Evolutionary conservation across 139 green algal species (phyloP).

Genomic region (Coelastrella sp.): DNA sequence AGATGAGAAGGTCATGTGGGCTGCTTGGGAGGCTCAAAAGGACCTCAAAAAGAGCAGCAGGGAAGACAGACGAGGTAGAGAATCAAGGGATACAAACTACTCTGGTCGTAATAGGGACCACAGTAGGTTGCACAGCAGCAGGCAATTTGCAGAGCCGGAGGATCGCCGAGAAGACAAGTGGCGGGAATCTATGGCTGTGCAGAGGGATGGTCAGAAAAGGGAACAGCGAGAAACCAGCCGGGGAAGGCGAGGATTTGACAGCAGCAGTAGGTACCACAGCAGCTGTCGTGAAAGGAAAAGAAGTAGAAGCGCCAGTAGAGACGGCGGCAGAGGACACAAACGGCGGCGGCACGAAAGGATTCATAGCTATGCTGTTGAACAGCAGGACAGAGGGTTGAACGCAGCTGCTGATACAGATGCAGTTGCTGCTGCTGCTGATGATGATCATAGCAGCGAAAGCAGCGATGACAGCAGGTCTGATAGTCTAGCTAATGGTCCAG

Average conservation of each 20-base stretch:
- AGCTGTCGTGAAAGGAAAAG: neutral
- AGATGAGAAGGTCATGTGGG: slow-evolving; percentile 75
- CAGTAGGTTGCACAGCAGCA: too few relatives aligned
- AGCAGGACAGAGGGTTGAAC: too few relatives aligned
- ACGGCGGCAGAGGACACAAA: neutral
- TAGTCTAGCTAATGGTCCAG: neutral
- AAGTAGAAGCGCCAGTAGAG: slow-evolving; percentile 7
- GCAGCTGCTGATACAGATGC: neutral
- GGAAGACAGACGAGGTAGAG: too few relatives aligned
- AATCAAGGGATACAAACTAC: too few relatives aligned
- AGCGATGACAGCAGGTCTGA: neutral
- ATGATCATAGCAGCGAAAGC: neutral
- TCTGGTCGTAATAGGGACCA: too few relatives aligned
- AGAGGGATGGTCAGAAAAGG: neutral
- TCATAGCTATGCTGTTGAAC: too few relatives aligned
- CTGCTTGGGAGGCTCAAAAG: slow-evolving; percentile 53
- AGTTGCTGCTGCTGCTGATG: neutral
- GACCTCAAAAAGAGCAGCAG: neutral
- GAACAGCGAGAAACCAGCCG: neutral
- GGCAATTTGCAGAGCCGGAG: too few relatives aligned
- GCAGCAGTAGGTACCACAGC: neutral
- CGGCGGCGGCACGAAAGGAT: neutral
- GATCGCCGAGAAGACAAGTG: too few relatives aligned
- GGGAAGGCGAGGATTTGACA: neutral
- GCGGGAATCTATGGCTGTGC: neutral